A percentile compares a stretch with the other conserved stretches of the same genome.
These are phyloP conservation scores for Cynanchum wilfordii DNA, from an alignment of 257 asterid genomes.

Conservation along the genomic window DNA sequence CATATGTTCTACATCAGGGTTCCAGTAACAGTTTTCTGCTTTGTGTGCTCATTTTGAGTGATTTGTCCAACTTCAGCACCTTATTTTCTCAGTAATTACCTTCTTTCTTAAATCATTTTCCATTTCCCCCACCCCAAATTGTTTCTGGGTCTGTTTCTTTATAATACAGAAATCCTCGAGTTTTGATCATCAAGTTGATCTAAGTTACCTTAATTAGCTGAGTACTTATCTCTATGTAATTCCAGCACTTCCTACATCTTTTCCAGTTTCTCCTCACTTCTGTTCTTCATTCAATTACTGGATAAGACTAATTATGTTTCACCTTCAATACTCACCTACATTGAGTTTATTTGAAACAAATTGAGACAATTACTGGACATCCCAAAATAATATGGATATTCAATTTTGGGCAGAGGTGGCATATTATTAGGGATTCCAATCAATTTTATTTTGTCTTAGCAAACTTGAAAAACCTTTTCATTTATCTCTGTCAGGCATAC, in stretches of 20 bases:
- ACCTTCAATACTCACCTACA: background rate
- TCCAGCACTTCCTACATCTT: background rate
- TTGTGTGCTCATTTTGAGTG: background rate
- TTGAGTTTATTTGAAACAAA: background rate
- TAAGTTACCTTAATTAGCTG: background rate
- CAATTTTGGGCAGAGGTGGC: no score
- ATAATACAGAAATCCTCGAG: background rate
- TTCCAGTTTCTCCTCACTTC: background rate
- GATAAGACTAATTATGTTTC: background rate
- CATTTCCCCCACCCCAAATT: background rate
- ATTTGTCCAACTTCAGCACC: background rate
- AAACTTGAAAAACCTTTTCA: background rate
- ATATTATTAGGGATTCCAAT: background rate
- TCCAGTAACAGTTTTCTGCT: background rate
- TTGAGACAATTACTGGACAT: no score
- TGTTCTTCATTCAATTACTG: background rate
- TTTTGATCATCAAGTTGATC: background rate
- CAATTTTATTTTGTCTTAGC: background rate
- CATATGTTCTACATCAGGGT: background rate
- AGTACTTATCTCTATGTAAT: background rate
- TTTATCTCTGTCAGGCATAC: background rate
- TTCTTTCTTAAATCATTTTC: background rate
- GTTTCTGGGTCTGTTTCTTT: no score
- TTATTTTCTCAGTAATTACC: background rate
- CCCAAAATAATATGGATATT: no score